Conservation (phyloP, 306 rosid species). For the Trifolium subterraneum region DNA sequence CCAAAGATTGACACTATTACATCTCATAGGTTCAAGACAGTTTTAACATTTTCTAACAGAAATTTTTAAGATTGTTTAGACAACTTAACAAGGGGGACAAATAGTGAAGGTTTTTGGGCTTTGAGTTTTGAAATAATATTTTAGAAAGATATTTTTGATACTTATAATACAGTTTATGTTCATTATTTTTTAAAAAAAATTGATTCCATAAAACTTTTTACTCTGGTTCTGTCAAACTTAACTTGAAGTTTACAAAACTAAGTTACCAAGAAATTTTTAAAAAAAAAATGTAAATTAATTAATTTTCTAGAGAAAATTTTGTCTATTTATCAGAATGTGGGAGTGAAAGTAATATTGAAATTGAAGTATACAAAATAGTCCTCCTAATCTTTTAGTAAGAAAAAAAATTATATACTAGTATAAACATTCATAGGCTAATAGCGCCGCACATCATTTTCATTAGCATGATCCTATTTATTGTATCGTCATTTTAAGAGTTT, state of each 20-base stretch:
- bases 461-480: constrained; percentile 9
- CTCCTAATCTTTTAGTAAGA: background rate
- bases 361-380: background rate
- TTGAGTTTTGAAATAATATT: background rate
- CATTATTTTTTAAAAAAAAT: background rate
- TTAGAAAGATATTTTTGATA: background rate
- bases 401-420: background rate
- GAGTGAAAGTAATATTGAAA: background rate
- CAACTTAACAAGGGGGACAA: background rate
- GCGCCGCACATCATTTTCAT: constrained; percentile 8
- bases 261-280: too few species aligned
- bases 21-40: too few species aligned
- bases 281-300: background rate
- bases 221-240: background rate
- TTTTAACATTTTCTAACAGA: too few species aligned
- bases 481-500: constrained; percentile 3
- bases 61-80: background rate
- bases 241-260: background rate
- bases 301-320: background rate
- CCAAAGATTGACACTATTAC: too few species aligned
- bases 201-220: background rate
- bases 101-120: background rate
- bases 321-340: background rate
- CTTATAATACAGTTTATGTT: background rate
- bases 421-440: background rate